Evolutionary conservation across 139 green algal genomes (phyloP).

Genomic region (Penium margaritaceum): DNA sequence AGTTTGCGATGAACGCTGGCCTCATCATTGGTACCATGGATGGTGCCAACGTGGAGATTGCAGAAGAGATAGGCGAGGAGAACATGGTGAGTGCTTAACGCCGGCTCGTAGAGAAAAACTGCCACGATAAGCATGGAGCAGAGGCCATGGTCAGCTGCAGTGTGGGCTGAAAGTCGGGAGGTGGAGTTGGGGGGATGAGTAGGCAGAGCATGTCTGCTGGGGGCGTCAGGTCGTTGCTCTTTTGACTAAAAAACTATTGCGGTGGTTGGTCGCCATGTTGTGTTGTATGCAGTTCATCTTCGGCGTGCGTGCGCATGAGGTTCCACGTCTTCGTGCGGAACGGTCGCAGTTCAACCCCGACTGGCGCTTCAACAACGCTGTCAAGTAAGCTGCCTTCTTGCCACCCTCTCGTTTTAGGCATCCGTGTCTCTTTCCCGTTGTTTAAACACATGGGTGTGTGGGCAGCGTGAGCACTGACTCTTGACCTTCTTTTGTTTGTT

Average conservation of each 20-base stretch:
- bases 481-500: neutral
- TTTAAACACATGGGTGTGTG: too few species aligned
- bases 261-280: neutral
- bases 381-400: constrained; percentile 39
- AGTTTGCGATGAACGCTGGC: constrained; percentile 95
- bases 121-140: neutral
- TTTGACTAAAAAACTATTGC: too few species aligned
- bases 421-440: neutral
- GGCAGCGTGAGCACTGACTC: neutral
- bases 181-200: too few species aligned
- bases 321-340: constrained; percentile 65
- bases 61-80: constrained; percentile 67
- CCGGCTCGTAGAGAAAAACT: neutral
- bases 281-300: constrained; percentile 63
- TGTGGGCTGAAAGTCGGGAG: neutral
- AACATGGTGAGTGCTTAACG: constrained; percentile 57
- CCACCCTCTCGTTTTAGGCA: neutral
- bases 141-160: neutral
- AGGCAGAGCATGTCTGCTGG: too few species aligned
- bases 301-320: constrained; percentile 57
- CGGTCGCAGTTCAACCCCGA: constrained; percentile 55
- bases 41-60: constrained; percentile 96
- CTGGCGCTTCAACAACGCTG: constrained; percentile 53
- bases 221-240: too few species aligned
- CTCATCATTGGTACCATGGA: constrained; percentile 98